Percentiles rank a stretch among this genome's conserved stretches.
These are phyloP conservation scores for Metschnikowia colocasiae DNA, from an alignment of 805 yeast species.

Conservation along the genomic window DNA sequence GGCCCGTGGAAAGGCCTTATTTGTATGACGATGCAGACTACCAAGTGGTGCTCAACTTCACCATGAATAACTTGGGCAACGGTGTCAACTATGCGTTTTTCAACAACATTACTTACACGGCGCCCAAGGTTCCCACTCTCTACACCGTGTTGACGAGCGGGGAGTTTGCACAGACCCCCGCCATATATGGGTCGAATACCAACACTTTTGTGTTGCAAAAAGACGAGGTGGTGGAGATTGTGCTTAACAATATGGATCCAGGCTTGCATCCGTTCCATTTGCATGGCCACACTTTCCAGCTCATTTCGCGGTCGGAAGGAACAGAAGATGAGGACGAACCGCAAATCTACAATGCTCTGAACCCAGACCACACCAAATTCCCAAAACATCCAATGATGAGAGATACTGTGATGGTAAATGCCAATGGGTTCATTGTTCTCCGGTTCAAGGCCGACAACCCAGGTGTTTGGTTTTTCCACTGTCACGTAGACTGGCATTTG, in stretches of 20 bases:
- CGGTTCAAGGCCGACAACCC: constrained; percentile 84
- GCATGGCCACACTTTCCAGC: constrained; percentile 71
- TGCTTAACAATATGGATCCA: constrained; percentile 74
- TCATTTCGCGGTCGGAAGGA: constrained; percentile 50
- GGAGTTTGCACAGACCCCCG: constrained; percentile 46
- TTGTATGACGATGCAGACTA: constrained; percentile 60
- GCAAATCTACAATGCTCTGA: constrained; percentile 43
- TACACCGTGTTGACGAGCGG: constrained; percentile 63
- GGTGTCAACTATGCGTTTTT: constrained; percentile 78
- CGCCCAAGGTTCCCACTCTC: constrained; percentile 71
- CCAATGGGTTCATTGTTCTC: constrained; percentile 63
- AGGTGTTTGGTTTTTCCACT: constrained; percentile 93
- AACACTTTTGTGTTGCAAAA: constrained; percentile 57
- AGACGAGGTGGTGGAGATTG: constrained; percentile 68
- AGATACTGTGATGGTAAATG: constrained; percentile 67
- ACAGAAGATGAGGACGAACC: constrained; percentile 55
- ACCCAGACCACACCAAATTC: constrained; percentile 36
- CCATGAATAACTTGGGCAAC: constrained; percentile 66
- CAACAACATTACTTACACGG: constrained; percentile 59
- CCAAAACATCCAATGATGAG: constrained; percentile 62
- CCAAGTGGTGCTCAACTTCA: constrained; percentile 54
- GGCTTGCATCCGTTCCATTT: constrained; percentile 79
- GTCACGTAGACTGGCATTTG: constrained; percentile 85
- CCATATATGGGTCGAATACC: constrained; percentile 73
- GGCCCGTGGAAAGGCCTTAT: constrained; percentile 53